Evolutionary conservation across 2,329 filamentous ascomycete species (phyloP), one percentile per base, ranked within the genome.

Genomic region (Tolypocladium sp.): DNA sequence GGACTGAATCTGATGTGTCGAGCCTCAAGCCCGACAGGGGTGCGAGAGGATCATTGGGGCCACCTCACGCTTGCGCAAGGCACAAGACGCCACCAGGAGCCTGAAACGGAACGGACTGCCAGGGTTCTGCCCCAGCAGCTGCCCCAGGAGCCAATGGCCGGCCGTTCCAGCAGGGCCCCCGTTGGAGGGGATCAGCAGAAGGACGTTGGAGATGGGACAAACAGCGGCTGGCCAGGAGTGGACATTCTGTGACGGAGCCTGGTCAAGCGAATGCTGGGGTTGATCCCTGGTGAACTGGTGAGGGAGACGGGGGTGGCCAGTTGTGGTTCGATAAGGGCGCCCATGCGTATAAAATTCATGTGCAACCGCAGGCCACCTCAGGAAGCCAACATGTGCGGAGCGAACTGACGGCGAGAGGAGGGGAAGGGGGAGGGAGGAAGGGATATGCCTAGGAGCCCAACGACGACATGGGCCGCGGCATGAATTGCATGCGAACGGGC

Each of bases 31-130:
- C 46, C 15, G 46, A 30, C 46, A 51, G 9, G 46, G 46, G 46
- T 51, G 15, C 46, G 15, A 15, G 46, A 17, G 49, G 3, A 15
- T 22, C n/a, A 55, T 55, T 38, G 52, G 52, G 51, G 52, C 52
- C 30, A 54, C 5, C 44, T 22, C 38, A 42, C 54, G 55, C 55
- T 56, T 56, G 55, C 10, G 55, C 55, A 56, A 56, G 55, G 55
- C 42, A 56, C 41, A 20, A 22, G 52, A 25, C 44, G 44, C 44
- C 35, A 37, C 52, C n/a, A 13, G 41, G 40, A 7, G 55, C 55
- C 55, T 56, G 55, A 56, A 56, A 56, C 55, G 27, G 41, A 38
- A 12, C 27, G 20, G 40, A 33, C 35, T 1, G n/a, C 13, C 13
- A 3, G 33, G 44, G 44, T 15, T 15, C 42, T 13, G n/a, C 8